These are phyloP conservation scores for Trifolium repens DNA, from an alignment of 306 rosid species.

Conservation along the genomic window DNA sequence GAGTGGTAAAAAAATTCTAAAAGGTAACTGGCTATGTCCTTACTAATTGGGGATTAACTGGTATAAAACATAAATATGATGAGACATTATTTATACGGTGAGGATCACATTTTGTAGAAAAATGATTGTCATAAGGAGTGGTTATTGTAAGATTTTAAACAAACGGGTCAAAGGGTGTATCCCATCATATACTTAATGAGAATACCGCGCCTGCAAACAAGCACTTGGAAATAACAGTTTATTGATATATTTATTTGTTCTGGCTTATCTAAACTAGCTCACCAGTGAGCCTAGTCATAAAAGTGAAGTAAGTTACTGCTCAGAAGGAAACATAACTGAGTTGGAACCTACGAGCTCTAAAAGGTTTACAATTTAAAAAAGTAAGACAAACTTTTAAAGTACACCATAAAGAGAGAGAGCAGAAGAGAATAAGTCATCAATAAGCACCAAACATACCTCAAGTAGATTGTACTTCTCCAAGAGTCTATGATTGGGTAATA, in stretches of 20 bases:
- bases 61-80: constrained; percentile 4
- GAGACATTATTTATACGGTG: neutral
- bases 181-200: neutral
- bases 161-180: neutral
- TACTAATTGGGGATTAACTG: neutral
- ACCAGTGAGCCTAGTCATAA: constrained; percentile 11
- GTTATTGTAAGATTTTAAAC: constrained; percentile 13
- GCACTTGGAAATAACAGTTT: neutral
- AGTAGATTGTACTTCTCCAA: constrained; percentile 75
- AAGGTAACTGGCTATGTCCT: neutral
- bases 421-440: constrained; percentile 7
- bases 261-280: constrained; percentile 17
- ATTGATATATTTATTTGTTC: constrained; percentile 11
- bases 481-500: constrained; percentile 77
- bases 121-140: neutral
- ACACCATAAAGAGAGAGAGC: constrained; percentile 9
- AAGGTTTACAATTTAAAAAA: neutral
- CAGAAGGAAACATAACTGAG: constrained; percentile 21
- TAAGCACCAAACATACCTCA: constrained; percentile 61
- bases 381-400: neutral
- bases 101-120: constrained; percentile 19
- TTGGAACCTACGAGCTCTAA: constrained; percentile 1
- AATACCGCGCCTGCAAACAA: neutral
- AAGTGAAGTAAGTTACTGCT: constrained; percentile 3
- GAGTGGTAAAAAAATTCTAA: neutral